Evolutionary conservation across 352 stramenopile genomes (phyloP), one percentile per base, ranked within the genome.

Genomic region (Pythium monospermum): DNA sequence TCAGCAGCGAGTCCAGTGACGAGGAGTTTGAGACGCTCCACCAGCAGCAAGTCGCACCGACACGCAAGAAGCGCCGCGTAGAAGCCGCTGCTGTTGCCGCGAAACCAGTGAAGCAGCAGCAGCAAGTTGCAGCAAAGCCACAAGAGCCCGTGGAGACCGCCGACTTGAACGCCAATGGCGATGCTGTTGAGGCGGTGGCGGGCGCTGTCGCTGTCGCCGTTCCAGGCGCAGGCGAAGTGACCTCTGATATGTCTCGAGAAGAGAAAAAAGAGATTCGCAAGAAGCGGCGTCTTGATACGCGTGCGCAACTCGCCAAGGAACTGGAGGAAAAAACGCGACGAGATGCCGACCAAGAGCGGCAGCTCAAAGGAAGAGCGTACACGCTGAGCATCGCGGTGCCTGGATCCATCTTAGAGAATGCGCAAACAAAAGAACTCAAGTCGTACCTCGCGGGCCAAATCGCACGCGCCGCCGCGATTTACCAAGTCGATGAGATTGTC

Each of bases 401-500:
- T 0, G 95, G 95, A 30, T 98, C 87, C 35, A 94, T 99, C 27
- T 69, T 99, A 12, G 94, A 97, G 57, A 99, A 99, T 66, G 95
- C 94, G 30, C 96, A 99, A 72, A 98, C 91, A 32, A 92, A 89
- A 57, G 95, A 99, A 68, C 81, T 99, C 15, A 94, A 96, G 68
- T 99, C 96, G 27, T 95, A 98, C 48, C 61, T 99, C 37, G 95
- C 84, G 0, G 96, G 96, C 22, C 93, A 98, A 69, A 96, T 99
- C 48, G 96, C 96, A 33, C 91, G 96, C 27, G 96, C 96, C 0
- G 94, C 93, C 1, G 91, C 94, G 21, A 97, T 99, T 57, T 99
- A 98, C 75, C 85, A 98, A 60, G 90, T 99, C 7, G 96, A 99
- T 65, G 96, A 99, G 76, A 92, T 99, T 59, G 74, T 99, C 13